Evolutionary conservation across 371 early-diverging fungal genomes (phyloP), one percentile per base, ranked within the genome.

Genomic region (Actinomortierella wolfii): DNA sequence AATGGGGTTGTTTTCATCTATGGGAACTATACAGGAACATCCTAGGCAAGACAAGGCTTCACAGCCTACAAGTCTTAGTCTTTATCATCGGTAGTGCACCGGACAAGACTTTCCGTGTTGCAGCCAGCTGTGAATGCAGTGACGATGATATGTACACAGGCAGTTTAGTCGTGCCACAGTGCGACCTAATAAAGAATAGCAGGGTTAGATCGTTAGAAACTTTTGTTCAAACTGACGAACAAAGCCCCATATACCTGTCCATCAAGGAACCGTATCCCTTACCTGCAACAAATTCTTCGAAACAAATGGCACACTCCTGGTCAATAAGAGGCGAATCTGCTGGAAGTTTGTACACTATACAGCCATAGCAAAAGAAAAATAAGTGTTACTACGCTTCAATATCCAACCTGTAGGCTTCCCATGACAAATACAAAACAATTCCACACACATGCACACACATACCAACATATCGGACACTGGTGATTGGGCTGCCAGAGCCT

Each of bases 221-320:
- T 34, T 6, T 34, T 18, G 13, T 25, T 18, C 49, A 13, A 23
- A 23, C 20, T 11, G 9, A 18, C 9, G 25, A 13, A 49, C 20
- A 23, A 49, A 49, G 25, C 20, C 4, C 15, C 24, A 48, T 14
- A 57, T 21, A 11, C 20, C 25, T 71, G 54, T 21, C 68, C 73
- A 15, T 3, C 24, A 11, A 5, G 24, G 20, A 18, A 23, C 2
- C 11, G 17, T 62, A 58, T 53, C 59, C 44, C 54, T 51, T 71
- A 86, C 89, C 88, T 67, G 80, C 64, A 56, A 76, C 81, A 80
- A 92, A 94, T 69, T 95, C 96, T 50, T 94, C 93, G 78, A 95
- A 91, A 79, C 96, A 95, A 52, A 95, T 95, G 1, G 91, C 84
- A 64, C 96, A 95, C 74, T 95, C 96, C 64, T 85, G 86, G 42